A percentile compares a stretch with the other conserved stretches of the same genome.
phyloP scores from a whole-genome alignment of 1,284 basidiomycete genomes.

The Thelephora terrestris region DNA sequence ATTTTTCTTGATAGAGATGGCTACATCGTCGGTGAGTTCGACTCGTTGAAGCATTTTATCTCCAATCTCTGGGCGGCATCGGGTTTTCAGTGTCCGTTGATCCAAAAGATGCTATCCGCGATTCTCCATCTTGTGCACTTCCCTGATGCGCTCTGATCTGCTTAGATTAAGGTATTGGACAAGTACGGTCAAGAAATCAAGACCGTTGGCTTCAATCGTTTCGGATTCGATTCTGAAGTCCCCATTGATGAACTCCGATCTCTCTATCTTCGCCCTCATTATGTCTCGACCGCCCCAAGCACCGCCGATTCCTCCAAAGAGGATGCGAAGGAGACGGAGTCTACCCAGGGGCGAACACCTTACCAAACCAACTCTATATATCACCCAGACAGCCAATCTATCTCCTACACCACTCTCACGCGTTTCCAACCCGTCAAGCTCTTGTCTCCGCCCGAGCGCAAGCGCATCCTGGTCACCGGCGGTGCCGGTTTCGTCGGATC shows the following conservation, averaged over 20 bases:
- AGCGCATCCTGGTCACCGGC: constrained; percentile 89
- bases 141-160: neutral
- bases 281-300: constrained; percentile 41
- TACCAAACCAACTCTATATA: constrained; percentile 82
- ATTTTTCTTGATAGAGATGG: too few species aligned
- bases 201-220: constrained; percentile 71
- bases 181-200: constrained; percentile 69
- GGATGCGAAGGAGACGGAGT: constrained; percentile 30
- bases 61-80: neutral
- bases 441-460: constrained; percentile 67
- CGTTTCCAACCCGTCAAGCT: constrained; percentile 89
- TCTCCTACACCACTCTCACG: constrained; percentile 86
- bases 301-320: constrained; percentile 27
- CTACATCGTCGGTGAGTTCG: neutral
- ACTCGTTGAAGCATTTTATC: neutral
- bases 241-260: constrained; percentile 69
- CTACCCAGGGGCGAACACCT: constrained; percentile 38
- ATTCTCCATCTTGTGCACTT: neutral
- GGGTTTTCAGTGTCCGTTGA: neutral
- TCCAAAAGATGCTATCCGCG: neutral
- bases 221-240: constrained; percentile 84
- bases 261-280: constrained; percentile 80
- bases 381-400: constrained; percentile 65
- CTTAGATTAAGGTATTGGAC: constrained; percentile 53
- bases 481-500: constrained; percentile 97